Conservation (phyloP, 108 stramenopile species). For the Cyclotella distinguenda region DNA sequence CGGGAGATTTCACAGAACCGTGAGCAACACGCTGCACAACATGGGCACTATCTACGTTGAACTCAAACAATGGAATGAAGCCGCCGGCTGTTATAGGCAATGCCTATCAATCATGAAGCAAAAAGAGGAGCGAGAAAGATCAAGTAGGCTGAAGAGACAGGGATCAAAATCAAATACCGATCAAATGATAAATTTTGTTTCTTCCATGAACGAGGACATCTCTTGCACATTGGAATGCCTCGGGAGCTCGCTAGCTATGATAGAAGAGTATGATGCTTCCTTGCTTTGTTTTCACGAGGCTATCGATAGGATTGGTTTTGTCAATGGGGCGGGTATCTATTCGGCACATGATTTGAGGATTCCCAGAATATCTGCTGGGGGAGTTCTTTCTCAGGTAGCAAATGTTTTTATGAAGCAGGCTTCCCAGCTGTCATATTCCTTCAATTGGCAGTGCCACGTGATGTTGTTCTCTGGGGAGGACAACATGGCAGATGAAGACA, state of each 20-base stretch:
- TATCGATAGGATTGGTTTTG: constrained; percentile 13
- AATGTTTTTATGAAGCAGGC: constrained; percentile 32
- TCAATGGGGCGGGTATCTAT: neutral
- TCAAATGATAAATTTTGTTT: constrained; percentile 14
- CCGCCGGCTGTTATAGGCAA: constrained; percentile 44
- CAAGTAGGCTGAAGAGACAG: constrained; percentile 12
- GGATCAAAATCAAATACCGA: neutral
- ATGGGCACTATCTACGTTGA: constrained; percentile 53
- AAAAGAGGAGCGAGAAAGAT: constrained; percentile 38
- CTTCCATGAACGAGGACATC: constrained; percentile 33
- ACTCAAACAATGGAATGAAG: constrained; percentile 51
- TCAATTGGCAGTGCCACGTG: constrained; percentile 35
- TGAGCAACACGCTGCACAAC: constrained; percentile 49
- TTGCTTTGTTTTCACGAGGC: constrained; percentile 39
- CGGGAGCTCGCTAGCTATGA: constrained; percentile 32
- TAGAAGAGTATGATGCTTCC: constrained; percentile 41
- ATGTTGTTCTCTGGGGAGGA: constrained; percentile 30
- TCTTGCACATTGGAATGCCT: constrained; percentile 32
- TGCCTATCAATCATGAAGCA: constrained; percentile 43
- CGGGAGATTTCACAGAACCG: constrained; percentile 43
- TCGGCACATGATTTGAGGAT: neutral
- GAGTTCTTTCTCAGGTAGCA: constrained; percentile 38
- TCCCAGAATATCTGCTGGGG: constrained; percentile 8
- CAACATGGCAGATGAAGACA: constrained; percentile 14
- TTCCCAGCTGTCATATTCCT: constrained; percentile 13